Base-by-base conservation (phyloP, 2,329 filamentous ascomycete species). In the Didymosphaeria variabile region DNA sequence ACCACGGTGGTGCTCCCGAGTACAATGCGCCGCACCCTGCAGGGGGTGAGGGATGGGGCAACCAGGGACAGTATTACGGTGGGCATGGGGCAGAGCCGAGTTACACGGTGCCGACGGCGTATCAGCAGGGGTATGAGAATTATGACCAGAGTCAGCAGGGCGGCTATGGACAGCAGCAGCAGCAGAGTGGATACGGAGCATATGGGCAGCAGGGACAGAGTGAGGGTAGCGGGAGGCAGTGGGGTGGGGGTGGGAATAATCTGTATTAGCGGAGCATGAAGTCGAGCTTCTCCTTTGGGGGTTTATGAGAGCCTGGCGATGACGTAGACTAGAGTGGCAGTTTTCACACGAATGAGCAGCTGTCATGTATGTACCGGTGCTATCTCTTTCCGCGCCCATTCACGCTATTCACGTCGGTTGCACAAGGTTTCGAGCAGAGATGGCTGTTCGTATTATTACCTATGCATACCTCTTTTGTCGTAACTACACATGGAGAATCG, bases 81-180 rank as follows among this genome's bases (percentile, higher is more conserved):
- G 74, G 74, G 3, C 68, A 74, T 46, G 74, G 75, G 10, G 67
- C 62, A 7, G 74, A 77, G 53, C 74, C 74, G 9, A 69, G 69
- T 26, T 77, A 76, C 57, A 68, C 68, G 10, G 62, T 77, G 17
- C 75, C 74, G 2, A 77, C 74, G 40, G 70, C 71, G 17, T 78
- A 77, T 63, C 75, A 78, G 62, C 76, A 78, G 57, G 76, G 76
- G 0, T 77, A 75, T 55, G 76, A 78, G 65, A 70, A 69, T 23
- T 72, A 74, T 56, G 44, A 57, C 19, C 36, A 56, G 19, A 57
- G 59, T 12, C 40, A 58, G 21, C 55, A 58, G 10, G 65, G 64
- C 34, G 66, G 61, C 13, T 70, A 72, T 60, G 57, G 62, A 29
- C 62, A 60, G 52, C 62, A 67, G 21, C 62, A 67, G 21, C 62